Evolutionary conservation across 2,329 filamentous ascomycete species (phyloP), one percentile per base, ranked within the genome.

Genomic region (Penicillium sp.): DNA sequence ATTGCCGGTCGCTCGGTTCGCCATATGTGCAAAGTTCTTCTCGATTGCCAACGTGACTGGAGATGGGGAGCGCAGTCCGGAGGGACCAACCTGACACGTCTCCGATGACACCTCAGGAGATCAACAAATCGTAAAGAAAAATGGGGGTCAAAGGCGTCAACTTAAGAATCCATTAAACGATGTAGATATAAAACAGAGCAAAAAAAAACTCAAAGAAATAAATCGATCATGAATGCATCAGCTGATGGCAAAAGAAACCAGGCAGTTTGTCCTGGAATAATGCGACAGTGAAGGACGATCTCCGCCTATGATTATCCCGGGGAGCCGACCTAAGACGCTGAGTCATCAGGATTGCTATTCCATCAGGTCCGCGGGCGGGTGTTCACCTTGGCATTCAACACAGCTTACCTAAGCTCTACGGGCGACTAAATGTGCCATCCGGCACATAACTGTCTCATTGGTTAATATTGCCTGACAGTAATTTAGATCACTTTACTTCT

Each of bases 21-120:
- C 64, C 68, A 73, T 72, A 31, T 45, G 63, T 49, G 27, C 36
- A 48, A 49, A 41, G 29, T 59, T 38, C 27, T 45, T 55, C 35
- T 60, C 50, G 53, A 47, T 48, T 47, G 27, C 53, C 47, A 50
- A 59, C 55, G 58, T 44, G 58, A 53, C 45, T 55, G 41, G 56
- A 44, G 31, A 50, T 49, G 23, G 39, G 52, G 56, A 10, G 38
- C 43, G 62, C 51, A 63, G 55, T 53, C 51, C 59, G 44, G 44
- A 49, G 49, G 56, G 52, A 52, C 53, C 49, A 66, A 68, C 61
- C 64, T 65, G 66, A 69, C 69, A 70, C 67, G 68, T 69, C 65
- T 66, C 59, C 65, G 61, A 61, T 62, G 64, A 64, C 61, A 53
- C 61, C 59, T 59, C 56, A 59, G 53, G 61, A 61, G 58, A 60